Percentiles rank a stretch among this genome's conserved stretches.
Evolutionary conservation across 2,329 filamentous ascomycete species (phyloP).

Genomic region (Verticillium zaregamsianum): DNA sequence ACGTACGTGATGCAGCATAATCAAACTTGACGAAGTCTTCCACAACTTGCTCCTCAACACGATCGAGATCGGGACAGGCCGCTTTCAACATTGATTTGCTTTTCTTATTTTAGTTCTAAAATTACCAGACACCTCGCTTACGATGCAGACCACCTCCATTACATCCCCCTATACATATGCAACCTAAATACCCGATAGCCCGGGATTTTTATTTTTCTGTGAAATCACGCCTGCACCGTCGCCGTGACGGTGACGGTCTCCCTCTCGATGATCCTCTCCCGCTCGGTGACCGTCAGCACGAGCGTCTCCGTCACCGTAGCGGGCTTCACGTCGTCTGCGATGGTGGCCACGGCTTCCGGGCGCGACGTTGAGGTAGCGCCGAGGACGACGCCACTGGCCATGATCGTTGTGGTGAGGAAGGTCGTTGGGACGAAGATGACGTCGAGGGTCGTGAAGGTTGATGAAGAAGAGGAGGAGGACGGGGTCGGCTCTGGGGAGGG

Average conservation of each 20-base stretch:
- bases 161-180: constrained; percentile 11
- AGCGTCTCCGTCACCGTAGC: constrained; percentile 28
- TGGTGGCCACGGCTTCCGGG: constrained; percentile 2
- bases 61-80: too few species aligned
- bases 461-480: neutral
- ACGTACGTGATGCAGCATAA: too few species aligned
- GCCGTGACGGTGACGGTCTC: constrained; percentile 16
- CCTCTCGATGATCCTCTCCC: constrained; percentile 7
- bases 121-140: neutral
- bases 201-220: neutral
- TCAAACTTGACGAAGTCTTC: too few species aligned
- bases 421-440: constrained; percentile 20
- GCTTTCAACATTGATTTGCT: neutral
- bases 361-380: constrained; percentile 3
- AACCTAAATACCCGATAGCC: neutral
- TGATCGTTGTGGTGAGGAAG: constrained; percentile 11
- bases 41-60: too few species aligned
- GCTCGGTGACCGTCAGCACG: constrained; percentile 30
- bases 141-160: neutral
- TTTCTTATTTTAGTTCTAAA: neutral
- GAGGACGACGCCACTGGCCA: neutral
- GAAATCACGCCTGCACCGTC: neutral
- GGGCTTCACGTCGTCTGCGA: constrained; percentile 1
- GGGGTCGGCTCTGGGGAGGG: neutral
- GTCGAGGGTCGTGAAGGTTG: neutral